phyloP scores from a whole-genome alignment of 2,329 filamentous ascomycete species.

The Fusarium nelsonii region DNA sequence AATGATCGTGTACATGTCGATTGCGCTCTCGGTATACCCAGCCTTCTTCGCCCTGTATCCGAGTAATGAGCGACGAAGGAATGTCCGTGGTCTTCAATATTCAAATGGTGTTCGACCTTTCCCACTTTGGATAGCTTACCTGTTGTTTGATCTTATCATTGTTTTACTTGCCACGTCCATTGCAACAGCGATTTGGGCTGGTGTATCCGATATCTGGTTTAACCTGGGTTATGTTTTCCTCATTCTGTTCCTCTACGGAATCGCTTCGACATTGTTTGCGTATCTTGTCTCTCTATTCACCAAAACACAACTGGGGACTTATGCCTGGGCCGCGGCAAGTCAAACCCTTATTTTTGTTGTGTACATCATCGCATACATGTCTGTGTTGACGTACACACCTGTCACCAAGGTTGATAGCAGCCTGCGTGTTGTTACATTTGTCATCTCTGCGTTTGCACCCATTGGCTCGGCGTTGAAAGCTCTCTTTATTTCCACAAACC shows the following conservation, averaged over 20 bases:
- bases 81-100: constrained; percentile 88
- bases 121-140: constrained; percentile 87
- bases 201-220: constrained; percentile 77
- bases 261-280: constrained; percentile 79
- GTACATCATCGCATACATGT: constrained; percentile 79
- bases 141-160: constrained; percentile 82
- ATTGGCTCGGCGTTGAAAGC: constrained; percentile 80
- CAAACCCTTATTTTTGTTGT: constrained; percentile 79
- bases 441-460: constrained; percentile 79
- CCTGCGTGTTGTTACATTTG: constrained; percentile 79
- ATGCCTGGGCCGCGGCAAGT: constrained; percentile 82
- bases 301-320: constrained; percentile 83
- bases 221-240: constrained; percentile 84
- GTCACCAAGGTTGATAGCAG: constrained; percentile 75
- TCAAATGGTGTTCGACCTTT: constrained; percentile 88
- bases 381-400: constrained; percentile 79
- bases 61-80: constrained; percentile 82
- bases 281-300: constrained; percentile 87
- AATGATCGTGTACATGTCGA: constrained; percentile 82
- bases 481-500: constrained; percentile 82
- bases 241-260: constrained; percentile 82
- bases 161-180: constrained; percentile 75
- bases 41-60: constrained; percentile 92
- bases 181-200: constrained; percentile 76
- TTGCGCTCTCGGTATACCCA: constrained; percentile 82